Conservation (phyloP, 2,329 filamentous ascomycete genomes). For the Aspergillus ruber region DNA sequence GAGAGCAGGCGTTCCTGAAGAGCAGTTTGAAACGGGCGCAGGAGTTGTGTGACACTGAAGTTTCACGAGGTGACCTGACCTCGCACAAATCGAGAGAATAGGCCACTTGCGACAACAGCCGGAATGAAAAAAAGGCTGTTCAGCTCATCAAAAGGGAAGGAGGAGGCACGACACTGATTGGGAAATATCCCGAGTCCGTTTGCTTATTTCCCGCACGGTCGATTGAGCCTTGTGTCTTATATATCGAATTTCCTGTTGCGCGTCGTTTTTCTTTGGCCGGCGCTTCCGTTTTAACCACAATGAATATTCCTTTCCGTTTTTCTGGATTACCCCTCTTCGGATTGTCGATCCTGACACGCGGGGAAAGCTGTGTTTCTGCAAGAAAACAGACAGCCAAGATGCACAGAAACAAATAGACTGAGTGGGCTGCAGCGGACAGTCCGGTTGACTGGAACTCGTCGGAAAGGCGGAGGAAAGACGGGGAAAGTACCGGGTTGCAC, state of each 20-base stretch:
- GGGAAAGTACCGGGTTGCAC: constrained; percentile 7
- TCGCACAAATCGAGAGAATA: not conserved
- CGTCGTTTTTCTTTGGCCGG: not conserved
- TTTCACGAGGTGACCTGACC: constrained; percentile 2
- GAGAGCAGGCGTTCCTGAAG: constrained; percentile 16
- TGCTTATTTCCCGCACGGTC: no score
- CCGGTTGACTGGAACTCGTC: constrained; percentile 23
- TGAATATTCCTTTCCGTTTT: constrained; percentile 10
- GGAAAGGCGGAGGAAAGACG: constrained; percentile 6
- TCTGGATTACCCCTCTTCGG: constrained; percentile 19
- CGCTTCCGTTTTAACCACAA: constrained; percentile 10
- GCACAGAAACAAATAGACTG: not conserved
- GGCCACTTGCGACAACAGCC: not conserved
- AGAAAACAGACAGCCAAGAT: constrained; percentile 7
- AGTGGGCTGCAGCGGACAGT: constrained; percentile 19
- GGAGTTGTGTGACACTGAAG: constrained; percentile 16
- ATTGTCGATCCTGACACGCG: constrained; percentile 26
- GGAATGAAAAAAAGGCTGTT: not conserved
- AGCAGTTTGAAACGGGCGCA: constrained; percentile 15
- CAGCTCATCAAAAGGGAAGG: not conserved
- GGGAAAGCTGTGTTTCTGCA: constrained; percentile 29
- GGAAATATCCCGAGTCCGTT: not conserved
- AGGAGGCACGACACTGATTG: not conserved
- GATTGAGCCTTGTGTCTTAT: not conserved
- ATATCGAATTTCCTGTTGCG: not conserved